Base-by-base conservation (phyloP, 148 eudicot genomes). In the Nepenthes gracilis region DNA sequence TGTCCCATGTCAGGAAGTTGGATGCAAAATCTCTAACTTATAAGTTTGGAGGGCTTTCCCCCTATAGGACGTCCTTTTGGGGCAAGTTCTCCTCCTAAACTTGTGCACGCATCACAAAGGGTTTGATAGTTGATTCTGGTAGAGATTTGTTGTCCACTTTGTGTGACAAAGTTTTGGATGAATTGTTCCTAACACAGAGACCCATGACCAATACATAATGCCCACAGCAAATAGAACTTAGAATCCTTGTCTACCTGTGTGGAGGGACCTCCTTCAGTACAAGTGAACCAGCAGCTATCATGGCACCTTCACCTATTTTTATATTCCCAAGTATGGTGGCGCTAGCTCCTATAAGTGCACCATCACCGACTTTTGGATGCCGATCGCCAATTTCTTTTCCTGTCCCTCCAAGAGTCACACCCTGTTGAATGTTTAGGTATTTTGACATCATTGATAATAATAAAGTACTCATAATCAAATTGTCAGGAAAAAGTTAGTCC, bases 241-340 rank as follows among this genome's bases (percentile, higher is more conserved):
- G 2, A 3, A 12, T 32, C 40, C 35, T 40, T 49, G 23, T 52
- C 38, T 60, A 83, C 87, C 87, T 72, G 60, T 75, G 87, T 32
- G 84, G 80, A 66, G 84, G 81, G 36, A 80, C 82, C 61, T 80
- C 78, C 70, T 83, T 72, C 45, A 83, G 51, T 32, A 83, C 84
- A 66, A 83, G 78, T 43, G 87, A 80, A 64, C 84, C 80, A 59
- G 87, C 79, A 64, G 84, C 87, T 55, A 83, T 47, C 87, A 83
- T 83, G 54, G 87, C 87, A 49, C 84, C 87, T 72, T 83, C 80
- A 47, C 87, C 87, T 47, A 83, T 70, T 62, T 37, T 70, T 58
- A 83, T 72, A 61, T 80, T 80, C 50, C 87, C 87, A 12, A 83
- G 76, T 69, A 83, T 77, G 63, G 73, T 77, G 2, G 77, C 87